Conservation (phyloP, 1,139 yeast genomes). For the Yamadazyma oceani region DNA sequence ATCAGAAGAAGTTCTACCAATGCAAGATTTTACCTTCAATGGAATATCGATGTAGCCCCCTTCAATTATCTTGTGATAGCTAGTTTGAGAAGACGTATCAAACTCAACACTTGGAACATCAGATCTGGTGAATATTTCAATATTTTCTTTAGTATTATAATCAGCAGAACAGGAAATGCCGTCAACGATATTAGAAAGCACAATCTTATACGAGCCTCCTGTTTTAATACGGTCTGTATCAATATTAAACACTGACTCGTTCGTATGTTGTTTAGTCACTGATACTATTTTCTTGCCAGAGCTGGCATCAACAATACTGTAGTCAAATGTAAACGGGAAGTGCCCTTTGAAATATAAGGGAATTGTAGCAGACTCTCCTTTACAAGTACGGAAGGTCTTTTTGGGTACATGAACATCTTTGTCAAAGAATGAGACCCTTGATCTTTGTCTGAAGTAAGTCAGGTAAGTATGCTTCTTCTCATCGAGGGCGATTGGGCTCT, state of each 20-base stretch:
- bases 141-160: slow-evolving; percentile 50
- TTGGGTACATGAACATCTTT: slow-evolving; percentile 1
- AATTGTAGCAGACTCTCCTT: slow-evolving; percentile 38
- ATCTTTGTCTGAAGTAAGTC: slow-evolving; percentile 53
- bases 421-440: slow-evolving; percentile 36
- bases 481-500: slow-evolving; percentile 34
- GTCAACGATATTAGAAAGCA: slow-evolving; percentile 67
- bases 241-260: slow-evolving; percentile 46
- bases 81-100: slow-evolving; percentile 20
- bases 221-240: slow-evolving; percentile 37
- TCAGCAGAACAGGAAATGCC: slow-evolving; percentile 72
- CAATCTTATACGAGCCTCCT: slow-evolving; percentile 72
- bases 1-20: slow-evolving; percentile 27
- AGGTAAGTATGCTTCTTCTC: slow-evolving; percentile 43
- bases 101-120: slow-evolving; percentile 53
- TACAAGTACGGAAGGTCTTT: slow-evolving; percentile 30
- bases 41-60: slow-evolving; percentile 64
- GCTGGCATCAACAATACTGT: slow-evolving; percentile 45
- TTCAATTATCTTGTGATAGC: slow-evolving; percentile 50
- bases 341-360: slow-evolving; percentile 70
- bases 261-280: slow-evolving; percentile 19
- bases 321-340: slow-evolving; percentile 71
- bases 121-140: slow-evolving; percentile 61
- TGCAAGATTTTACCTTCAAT: slow-evolving; percentile 38
- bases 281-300: slow-evolving; percentile 41